Evolutionary conservation across 2,329 filamentous ascomycete genomes (phyloP), one percentile per base, ranked within the genome.

Genomic region (Paecilomyces niveus): DNA sequence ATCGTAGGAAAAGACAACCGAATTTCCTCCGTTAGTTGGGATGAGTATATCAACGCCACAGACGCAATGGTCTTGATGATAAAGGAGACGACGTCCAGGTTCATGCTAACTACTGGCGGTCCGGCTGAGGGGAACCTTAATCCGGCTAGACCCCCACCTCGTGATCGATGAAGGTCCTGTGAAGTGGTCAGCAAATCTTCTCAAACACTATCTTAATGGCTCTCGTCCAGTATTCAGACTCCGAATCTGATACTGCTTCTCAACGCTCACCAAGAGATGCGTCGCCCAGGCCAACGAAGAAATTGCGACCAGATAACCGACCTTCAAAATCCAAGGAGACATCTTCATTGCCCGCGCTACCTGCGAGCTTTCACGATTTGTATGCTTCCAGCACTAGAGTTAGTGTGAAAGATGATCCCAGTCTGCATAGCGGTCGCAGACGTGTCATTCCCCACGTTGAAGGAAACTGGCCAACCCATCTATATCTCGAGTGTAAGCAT

Each of bases 401-500:
- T 62, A 90, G 89, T 73, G 87, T 88, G 49, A 81, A 80, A 65
- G 94, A 97, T 74, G 89, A 96, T 69, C 92, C 93, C 0, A 81
- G 82, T 60, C 80, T 97, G 59, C 94, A 99, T 72, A 89, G 88
- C 32, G 94, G 94, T 57, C 86, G 93, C 53, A 90, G 87, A 70
- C 85, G 94, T 50, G 83, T 88, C 58, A 89, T 86, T 54, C 92
- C 93, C 24, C 94, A 99, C 74, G 80, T 93, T 26, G 84, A 86
- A 59, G 94, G 94, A 60, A 90, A 92, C 72, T 99, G 94, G 94
- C 91, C 93, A 1, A 91, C 87, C 33, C 93, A 97, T 74, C 72
- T 97, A 53, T 97, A 96, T 72, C 80, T 96, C 58, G 93, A 97
- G 78, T 99, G 94, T 95, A 81, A 76, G 86, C n/a, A n/a, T n/a